These are phyloP conservation scores for Monascus ruber DNA, from an alignment of 2,329 filamentous ascomycete genomes.

Conservation along the genomic window DNA sequence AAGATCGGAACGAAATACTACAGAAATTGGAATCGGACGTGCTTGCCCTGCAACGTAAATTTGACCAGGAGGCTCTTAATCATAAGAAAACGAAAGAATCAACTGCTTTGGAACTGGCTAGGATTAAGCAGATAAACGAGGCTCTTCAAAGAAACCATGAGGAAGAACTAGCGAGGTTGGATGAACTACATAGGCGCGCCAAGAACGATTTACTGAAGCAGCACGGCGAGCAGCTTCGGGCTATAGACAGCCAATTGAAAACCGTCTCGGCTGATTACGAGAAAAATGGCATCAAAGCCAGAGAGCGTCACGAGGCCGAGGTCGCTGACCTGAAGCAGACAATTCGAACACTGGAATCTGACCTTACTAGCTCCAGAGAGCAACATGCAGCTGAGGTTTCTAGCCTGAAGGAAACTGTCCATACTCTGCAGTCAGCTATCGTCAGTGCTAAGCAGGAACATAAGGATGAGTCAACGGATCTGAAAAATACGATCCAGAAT, in stretches of 20 bases:
- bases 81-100: constrained; percentile 56
- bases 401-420: constrained; percentile 47
- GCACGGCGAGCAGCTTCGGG: constrained; percentile 36
- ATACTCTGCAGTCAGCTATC: constrained; percentile 41
- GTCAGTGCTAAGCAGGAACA: constrained; percentile 47
- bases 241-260: constrained; percentile 38
- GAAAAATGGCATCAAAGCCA: constrained; percentile 24
- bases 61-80: constrained; percentile 62
- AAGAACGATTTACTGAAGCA: constrained; percentile 32
- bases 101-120: constrained; percentile 41
- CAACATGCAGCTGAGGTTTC: constrained; percentile 45
- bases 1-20: constrained; percentile 55
- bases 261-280: constrained; percentile 31
- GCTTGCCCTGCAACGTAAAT: constrained; percentile 42
- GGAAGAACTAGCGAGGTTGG: constrained; percentile 47
- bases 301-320: constrained; percentile 45
- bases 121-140: constrained; percentile 58
- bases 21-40: constrained; percentile 47
- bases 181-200: constrained; percentile 36
- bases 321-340: constrained; percentile 51
- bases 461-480: constrained; percentile 49
- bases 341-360: constrained; percentile 47
- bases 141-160: constrained; percentile 59
- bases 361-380: constrained; percentile 38
- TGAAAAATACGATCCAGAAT: constrained; percentile 48